phyloP scores from a whole-genome alignment of 768 basidiomycete genomes.

The Kondoa subrosea region DNA sequence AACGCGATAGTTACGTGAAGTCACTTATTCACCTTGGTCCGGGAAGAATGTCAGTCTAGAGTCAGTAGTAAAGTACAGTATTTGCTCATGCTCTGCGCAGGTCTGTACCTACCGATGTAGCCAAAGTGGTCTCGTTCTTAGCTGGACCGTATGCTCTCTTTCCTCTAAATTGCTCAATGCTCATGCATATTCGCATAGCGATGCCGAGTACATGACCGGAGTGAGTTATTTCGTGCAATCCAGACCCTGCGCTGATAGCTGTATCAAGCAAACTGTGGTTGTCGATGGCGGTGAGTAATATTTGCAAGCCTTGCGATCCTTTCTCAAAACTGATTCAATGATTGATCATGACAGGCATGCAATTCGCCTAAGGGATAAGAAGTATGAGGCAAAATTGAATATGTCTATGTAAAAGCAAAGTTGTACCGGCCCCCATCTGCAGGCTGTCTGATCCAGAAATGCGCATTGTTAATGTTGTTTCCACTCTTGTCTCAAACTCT shows the following conservation, averaged over 20 bases:
- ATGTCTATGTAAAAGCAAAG: not conserved
- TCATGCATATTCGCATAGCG: too few relatives aligned
- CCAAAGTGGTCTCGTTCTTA: conserved; percentile 18
- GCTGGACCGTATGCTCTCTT: too few relatives aligned
- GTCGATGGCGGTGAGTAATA: not conserved
- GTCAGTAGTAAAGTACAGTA: not conserved
- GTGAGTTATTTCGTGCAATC: conserved; percentile 4
- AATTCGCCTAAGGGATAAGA: not conserved
- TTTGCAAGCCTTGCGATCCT: too few relatives aligned
- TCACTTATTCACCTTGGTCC: not conserved
- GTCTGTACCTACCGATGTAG: conserved; percentile 14
- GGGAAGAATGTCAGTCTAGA: not conserved
- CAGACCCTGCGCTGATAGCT: not conserved
- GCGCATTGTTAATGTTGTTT: too few relatives aligned
- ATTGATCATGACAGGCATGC: too few relatives aligned
- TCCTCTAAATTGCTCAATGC: too few relatives aligned
- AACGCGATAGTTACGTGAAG: not conserved
- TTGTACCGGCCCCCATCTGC: too few relatives aligned
- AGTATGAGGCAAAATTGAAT: not conserved
- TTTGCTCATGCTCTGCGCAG: not conserved
- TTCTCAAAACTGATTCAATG: too few relatives aligned
- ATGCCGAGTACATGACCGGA: conserved; percentile 20
- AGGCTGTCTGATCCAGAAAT: too few relatives aligned
- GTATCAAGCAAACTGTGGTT: not conserved
- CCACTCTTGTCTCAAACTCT: too few relatives aligned